Evolutionary conservation across 139 green algal genomes (phyloP).

Genomic region (Limnomonas spitsbergensis): DNA sequence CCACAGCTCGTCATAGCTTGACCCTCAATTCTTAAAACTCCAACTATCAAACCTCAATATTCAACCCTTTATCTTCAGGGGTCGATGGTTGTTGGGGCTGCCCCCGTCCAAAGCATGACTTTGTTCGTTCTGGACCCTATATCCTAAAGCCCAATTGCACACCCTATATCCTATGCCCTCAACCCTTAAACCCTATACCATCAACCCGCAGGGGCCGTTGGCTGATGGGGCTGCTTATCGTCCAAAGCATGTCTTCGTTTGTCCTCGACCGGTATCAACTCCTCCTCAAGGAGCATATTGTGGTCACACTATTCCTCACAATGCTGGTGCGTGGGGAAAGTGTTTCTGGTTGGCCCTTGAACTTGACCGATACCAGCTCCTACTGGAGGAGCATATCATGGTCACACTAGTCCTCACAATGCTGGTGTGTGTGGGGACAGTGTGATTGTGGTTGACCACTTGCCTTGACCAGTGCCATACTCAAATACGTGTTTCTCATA

Average conservation of each 20-base stretch:
- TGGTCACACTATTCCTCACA: conserved; percentile 91
- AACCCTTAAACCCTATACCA: too few species aligned
- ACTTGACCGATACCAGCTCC: conserved; percentile 67
- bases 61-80: too few species aligned
- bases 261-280: conserved; percentile 75
- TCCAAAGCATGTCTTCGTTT: conserved; percentile 74
- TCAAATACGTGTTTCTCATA: conserved; percentile 86
- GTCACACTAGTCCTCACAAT: conserved; percentile 93
- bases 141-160: too few species aligned
- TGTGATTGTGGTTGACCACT: conserved; percentile 81
- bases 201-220: conserved; percentile 57
- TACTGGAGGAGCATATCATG: conserved; percentile 72
- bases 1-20: too few species aligned
- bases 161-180: too few species aligned
- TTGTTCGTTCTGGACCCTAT: too few species aligned
- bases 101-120: too few species aligned
- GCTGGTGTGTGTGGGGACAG: conserved; percentile 73
- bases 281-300: conserved; percentile 67
- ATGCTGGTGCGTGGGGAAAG: conserved; percentile 80
- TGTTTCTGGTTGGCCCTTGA: conserved; percentile 85
- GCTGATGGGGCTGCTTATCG: conserved; percentile 76
- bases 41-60: too few species aligned
- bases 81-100: too few species aligned
- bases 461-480: conserved; percentile 80
- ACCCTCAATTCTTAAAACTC: too few species aligned